Base-by-base conservation (phyloP, 2,329 filamentous ascomycete genomes). In the Phaeosphaeria sp. region DNA sequence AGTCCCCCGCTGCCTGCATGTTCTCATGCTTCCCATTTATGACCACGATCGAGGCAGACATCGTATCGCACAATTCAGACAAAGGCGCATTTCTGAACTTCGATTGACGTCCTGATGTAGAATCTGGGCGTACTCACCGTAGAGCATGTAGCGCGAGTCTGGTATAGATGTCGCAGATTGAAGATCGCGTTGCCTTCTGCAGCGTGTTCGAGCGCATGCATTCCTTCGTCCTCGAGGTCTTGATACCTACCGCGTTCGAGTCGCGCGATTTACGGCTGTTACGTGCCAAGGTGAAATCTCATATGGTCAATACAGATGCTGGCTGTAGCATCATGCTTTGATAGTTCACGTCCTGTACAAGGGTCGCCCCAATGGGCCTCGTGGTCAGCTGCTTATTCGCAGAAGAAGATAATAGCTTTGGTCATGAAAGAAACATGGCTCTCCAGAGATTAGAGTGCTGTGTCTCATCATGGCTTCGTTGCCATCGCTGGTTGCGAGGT, bases 281-380 rank as follows among this genome's bases (percentile, higher is more conserved):
- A 39, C 41, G 33, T 44, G 50, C 56, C 56, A 52, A 48, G 46
- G 25, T 43, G 48, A 17, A 50, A 33, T 46, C n/a, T 51, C 46
- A 56, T 25, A 27, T 46, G 25, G 56, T 63, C 63, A 58, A 59
- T 64, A 46, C 58, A 44, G 55, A 67, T 71, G 69, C 67, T 62
- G 50, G 54, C 39, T 50, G 62, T 68, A 72, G 67, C 67, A 69
- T 57, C 59, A 30, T 53, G 56, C 47, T 53, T 30, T 47, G 47
- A 52, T 46, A 6, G 50, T 70, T 74, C 72, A 74, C 57, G 70
- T 74, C 72, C 72, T 74, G 63, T 10, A 15, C 3, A 53, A 41
- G 55, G 66, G 60, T 63, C 58, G 64, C 69, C 69, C 69, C 50
- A 30, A 17, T 47, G 66, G 70, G 69, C 69, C 62, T 64, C 43